phyloP scores from a whole-genome alignment of 768 basidiomycete species.

The Leccinum broughii region DNA sequence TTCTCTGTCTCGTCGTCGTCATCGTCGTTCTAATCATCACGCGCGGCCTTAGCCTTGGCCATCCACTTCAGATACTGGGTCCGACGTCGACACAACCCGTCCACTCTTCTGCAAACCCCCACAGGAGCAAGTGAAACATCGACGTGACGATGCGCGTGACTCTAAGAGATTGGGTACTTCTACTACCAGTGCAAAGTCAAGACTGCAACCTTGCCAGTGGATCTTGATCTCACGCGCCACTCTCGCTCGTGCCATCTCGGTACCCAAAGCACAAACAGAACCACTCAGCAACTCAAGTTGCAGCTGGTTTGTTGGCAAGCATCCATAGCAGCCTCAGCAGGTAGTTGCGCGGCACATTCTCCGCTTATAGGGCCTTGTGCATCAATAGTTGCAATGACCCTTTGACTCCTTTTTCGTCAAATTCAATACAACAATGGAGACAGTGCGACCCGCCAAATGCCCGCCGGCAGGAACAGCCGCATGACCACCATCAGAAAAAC shows the following conservation, averaged over 20 bases:
- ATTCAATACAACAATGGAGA: constrained; percentile 48
- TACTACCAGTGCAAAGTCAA: not conserved
- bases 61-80: not conserved
- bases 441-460: constrained; percentile 72
- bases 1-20: not conserved
- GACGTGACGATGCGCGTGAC: not conserved
- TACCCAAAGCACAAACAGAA: no score
- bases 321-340: constrained; percentile 66
- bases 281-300: no score
- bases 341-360: constrained; percentile 48
- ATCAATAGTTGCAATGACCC: constrained; percentile 36
- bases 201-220: constrained; percentile 7
- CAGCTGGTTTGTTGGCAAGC: constrained; percentile 48
- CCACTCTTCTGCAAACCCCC: constrained; percentile 1
- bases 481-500: not conserved
- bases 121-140: not conserved
- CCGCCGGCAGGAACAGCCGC: constrained; percentile 70
- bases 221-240: constrained; percentile 21
- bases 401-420: constrained; percentile 28
- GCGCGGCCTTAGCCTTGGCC: constrained; percentile 18
- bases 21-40: constrained; percentile 49
- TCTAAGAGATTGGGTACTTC: constrained; percentile 1
- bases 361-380: constrained; percentile 38
- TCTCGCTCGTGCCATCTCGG: constrained; percentile 17
- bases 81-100: not conserved